Evolutionary conservation across 2,329 filamentous ascomycete species (phyloP).

Genomic region (Xylaria sp.): DNA sequence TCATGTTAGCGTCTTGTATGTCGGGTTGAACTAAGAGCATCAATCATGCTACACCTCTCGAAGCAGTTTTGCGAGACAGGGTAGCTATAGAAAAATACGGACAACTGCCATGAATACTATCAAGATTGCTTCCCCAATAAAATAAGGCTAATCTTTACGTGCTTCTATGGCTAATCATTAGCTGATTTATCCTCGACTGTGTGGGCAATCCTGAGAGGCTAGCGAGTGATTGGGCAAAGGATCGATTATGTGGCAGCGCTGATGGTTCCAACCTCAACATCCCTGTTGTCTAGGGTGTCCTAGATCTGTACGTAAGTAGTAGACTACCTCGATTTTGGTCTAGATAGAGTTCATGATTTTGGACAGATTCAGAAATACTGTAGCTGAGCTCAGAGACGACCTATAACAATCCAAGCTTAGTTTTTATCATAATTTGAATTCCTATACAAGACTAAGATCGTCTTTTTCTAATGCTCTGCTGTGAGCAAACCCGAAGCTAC

Average conservation of each 20-base stretch:
- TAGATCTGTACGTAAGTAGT: background rate
- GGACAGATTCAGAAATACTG: constrained; percentile 11
- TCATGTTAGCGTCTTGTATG: background rate
- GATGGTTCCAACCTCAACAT: background rate
- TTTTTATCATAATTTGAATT: background rate
- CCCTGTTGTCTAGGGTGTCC: constrained; percentile 8
- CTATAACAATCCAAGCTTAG: background rate
- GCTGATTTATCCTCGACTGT: background rate
- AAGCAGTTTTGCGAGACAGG: background rate
- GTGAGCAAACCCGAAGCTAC: background rate
- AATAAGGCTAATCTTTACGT: background rate
- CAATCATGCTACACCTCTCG: background rate
- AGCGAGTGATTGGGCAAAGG: background rate
- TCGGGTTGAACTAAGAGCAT: background rate
- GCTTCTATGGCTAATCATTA: background rate
- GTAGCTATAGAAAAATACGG: background rate
- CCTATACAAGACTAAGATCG: background rate
- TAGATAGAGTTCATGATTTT: background rate
- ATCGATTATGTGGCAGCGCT: background rate
- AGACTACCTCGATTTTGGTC: no score
- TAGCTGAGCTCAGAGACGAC: background rate
- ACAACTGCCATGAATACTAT: background rate
- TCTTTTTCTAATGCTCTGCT: background rate
- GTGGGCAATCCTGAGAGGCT: background rate
- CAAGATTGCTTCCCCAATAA: background rate